phyloP scores from a whole-genome alignment of 768 basidiomycete species.

The Tephrocybe rancida region DNA sequence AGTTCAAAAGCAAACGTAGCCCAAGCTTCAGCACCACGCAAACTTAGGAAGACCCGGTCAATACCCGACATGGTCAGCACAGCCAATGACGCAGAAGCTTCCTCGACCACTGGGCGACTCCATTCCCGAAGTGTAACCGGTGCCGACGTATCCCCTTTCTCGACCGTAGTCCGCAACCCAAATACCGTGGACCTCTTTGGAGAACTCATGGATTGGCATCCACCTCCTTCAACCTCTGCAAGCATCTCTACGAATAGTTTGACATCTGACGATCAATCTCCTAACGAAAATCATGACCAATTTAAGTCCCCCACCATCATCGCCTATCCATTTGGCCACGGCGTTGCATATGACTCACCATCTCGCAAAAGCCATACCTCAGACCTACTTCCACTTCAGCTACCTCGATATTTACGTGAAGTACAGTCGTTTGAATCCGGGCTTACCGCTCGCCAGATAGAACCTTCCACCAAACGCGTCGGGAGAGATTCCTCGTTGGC shows the following conservation, averaged over 20 bases:
- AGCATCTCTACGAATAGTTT: constrained; percentile 36
- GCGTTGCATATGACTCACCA: constrained; percentile 65
- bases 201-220: constrained; percentile 64
- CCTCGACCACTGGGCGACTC: constrained; percentile 48
- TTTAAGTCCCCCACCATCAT: constrained; percentile 34
- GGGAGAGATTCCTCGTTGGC: constrained; percentile 14
- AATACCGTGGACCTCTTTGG: constrained; percentile 57
- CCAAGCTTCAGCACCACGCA: constrained; percentile 41
- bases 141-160: constrained; percentile 57
- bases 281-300: constrained; percentile 22
- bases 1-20: constrained; percentile 32
- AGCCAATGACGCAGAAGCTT: constrained; percentile 27
- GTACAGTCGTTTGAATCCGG: constrained; percentile 90
- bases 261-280: constrained; percentile 26
- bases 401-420: constrained; percentile 66
- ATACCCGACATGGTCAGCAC: constrained; percentile 59
- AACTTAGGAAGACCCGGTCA: constrained; percentile 73
- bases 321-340: constrained; percentile 62
- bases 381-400: constrained; percentile 35
- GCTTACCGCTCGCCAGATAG: constrained; percentile 67
- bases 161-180: constrained; percentile 28
- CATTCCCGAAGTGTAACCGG: constrained; percentile 83
- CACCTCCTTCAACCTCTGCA: constrained; percentile 39
- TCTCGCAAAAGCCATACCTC: constrained; percentile 39
- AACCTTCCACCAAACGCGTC: constrained; percentile 18